These are phyloP conservation scores for Hapsidospora chrysogenum DNA, from an alignment of 495 filamentous ascomycete genomes.

Conservation along the genomic window DNA sequence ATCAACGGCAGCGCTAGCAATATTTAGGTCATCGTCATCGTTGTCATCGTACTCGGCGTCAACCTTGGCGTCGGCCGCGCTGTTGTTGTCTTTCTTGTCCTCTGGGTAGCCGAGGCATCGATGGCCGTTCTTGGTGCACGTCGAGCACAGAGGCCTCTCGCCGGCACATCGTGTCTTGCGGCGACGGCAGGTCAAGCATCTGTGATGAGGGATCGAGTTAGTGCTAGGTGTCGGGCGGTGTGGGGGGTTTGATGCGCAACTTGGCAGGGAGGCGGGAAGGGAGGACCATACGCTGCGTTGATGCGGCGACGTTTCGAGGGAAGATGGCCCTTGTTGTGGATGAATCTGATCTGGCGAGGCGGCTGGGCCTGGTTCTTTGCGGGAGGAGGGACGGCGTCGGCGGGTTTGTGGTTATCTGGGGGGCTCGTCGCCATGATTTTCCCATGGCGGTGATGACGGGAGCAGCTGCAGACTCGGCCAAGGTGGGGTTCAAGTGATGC, in stretches of 20 bases:
- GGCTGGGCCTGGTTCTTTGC: no score
- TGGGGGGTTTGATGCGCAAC: constrained; percentile 4
- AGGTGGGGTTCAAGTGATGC: no score
- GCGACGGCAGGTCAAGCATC: constrained; percentile 65
- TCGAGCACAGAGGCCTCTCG: constrained; percentile 57
- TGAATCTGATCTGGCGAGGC: constrained; percentile 52
- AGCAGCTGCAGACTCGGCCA: no score
- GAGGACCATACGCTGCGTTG: constrained; percentile 53
- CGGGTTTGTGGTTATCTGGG: no score
- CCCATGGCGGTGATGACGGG: no score
- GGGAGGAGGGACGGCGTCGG: neutral
- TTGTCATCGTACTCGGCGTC: constrained; percentile 12
- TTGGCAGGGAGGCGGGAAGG: constrained; percentile 9
- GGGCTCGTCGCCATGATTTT: no score
- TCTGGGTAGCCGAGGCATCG: constrained; percentile 52
- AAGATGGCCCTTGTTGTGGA: constrained; percentile 66
- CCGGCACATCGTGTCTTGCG: constrained; percentile 74
- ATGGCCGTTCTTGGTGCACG: constrained; percentile 60
- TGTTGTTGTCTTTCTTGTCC: constrained; percentile 23
- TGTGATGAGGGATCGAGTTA: constrained; percentile 11
- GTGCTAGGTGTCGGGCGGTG: neutral
- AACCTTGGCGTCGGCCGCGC: constrained; percentile 5
- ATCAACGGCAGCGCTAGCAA: constrained; percentile 16
- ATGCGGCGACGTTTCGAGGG: constrained; percentile 67
- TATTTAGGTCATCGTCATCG: constrained; percentile 14